These are phyloP conservation scores for Podaxis carcinomalis DNA, from an alignment of 768 basidiomycete genomes.

Conservation along the genomic window DNA sequence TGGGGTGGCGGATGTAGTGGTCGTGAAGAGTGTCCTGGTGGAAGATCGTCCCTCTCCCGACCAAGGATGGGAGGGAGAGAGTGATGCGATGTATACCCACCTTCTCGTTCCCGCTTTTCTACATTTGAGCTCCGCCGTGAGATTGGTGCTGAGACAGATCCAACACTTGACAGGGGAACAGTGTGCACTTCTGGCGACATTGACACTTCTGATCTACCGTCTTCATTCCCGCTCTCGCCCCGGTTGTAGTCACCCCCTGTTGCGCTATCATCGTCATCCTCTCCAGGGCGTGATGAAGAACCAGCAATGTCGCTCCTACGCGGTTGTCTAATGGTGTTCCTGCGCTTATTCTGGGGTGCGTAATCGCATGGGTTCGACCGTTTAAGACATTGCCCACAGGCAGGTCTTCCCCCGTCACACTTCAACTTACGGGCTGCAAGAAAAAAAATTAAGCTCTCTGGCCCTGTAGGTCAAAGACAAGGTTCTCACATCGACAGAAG, in stretches of 20 bases:
- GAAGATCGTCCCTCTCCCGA: constrained; percentile 32
- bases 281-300: constrained; percentile 32
- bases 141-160: constrained; percentile 33
- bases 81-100: constrained; percentile 23
- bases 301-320: constrained; percentile 6
- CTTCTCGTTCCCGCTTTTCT: constrained; percentile 35
- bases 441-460: constrained; percentile 2
- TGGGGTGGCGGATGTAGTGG: constrained; percentile 15
- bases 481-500: constrained; percentile 78
- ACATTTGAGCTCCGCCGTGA: constrained; percentile 49
- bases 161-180: background rate
- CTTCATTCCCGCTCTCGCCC: constrained; percentile 11
- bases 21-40: constrained; percentile 18
- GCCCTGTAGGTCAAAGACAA: constrained; percentile 9
- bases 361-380: constrained; percentile 79
- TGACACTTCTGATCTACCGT: constrained; percentile 35
- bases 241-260: constrained; percentile 58
- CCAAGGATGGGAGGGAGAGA: constrained; percentile 32
- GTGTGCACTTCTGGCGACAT: constrained; percentile 51
- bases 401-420: constrained; percentile 82
- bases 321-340: constrained; percentile 49
- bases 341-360: constrained; percentile 71
- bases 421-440: constrained; percentile 75
- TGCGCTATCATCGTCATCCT: constrained; percentile 64
- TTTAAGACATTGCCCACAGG: constrained; percentile 79